Conservation (phyloP, 2,329 filamentous ascomycete species). For the Coleophoma crateriformis region DNA sequence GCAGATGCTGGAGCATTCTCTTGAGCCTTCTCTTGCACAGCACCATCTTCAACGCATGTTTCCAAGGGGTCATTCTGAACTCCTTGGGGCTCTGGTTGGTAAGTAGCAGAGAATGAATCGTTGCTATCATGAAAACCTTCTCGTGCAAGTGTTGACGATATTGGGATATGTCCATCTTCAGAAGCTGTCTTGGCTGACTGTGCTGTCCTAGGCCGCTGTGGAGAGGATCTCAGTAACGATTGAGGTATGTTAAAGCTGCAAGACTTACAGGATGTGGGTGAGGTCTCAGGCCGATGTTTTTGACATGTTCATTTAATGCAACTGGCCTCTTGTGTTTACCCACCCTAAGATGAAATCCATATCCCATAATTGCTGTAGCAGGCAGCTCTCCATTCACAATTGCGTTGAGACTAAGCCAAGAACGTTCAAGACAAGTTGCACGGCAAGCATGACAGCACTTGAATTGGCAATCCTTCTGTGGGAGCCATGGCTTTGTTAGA, state of each 20-base stretch:
- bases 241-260: too few relatives aligned
- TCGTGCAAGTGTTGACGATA: too few relatives aligned
- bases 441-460: constrained; percentile 46
- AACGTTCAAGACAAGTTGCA: constrained; percentile 34
- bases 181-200: not conserved
- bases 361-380: constrained; percentile 43
- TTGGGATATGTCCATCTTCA: not conserved
- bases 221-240: too few relatives aligned
- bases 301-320: constrained; percentile 12
- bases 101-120: too few relatives aligned
- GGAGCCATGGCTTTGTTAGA: constrained; percentile 30
- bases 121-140: too few relatives aligned
- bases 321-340: constrained; percentile 34
- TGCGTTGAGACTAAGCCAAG: constrained; percentile 44
- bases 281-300: constrained; percentile 20
- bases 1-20: too few relatives aligned
- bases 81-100: too few relatives aligned
- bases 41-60: too few relatives aligned
- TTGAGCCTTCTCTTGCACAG: too few relatives aligned
- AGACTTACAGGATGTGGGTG: constrained; percentile 11
- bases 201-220: not conserved
- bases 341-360: constrained; percentile 41
- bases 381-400: constrained; percentile 44
- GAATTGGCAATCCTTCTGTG: constrained; percentile 39
- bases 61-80: too few relatives aligned